These are phyloP conservation scores for Vanrija sp. DNA, from an alignment of 1,284 basidiomycete species.

Conservation along the genomic window DNA sequence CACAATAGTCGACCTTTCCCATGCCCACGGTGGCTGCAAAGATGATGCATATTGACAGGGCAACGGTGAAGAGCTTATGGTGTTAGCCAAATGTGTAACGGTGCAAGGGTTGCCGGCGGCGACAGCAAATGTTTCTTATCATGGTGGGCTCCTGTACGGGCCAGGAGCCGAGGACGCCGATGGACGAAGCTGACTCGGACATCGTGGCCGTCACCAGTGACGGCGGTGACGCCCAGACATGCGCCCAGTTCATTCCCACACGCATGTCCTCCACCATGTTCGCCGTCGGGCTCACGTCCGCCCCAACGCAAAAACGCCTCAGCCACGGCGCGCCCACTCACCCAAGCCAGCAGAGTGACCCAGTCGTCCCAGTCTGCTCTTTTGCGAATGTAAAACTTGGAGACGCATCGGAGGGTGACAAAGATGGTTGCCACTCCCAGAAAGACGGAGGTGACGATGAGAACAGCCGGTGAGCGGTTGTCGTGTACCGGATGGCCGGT, in stretches of 20 bases:
- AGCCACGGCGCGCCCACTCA: conserved; percentile 18
- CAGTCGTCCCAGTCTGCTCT: conserved; percentile 38
- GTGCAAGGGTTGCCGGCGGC: too few species aligned
- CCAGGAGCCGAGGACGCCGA: too few species aligned
- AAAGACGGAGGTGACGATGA: conserved; percentile 35
- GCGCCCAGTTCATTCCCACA: too few species aligned
- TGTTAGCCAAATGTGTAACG: background rate
- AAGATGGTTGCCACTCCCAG: conserved; percentile 40
- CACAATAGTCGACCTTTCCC: conserved; percentile 35
- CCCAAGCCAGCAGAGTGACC: conserved; percentile 43
- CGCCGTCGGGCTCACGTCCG: too few species aligned
- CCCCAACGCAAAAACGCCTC: background rate
- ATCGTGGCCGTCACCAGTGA: background rate
- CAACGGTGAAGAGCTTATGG: conserved; percentile 31
- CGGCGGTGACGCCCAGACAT: background rate
- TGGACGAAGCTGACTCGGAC: background rate
- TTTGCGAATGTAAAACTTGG: conserved; percentile 43
- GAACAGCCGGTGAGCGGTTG: conserved; percentile 33
- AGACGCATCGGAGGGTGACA: conserved; percentile 32
- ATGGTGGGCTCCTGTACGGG: too few species aligned
- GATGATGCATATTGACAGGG: conserved; percentile 32
- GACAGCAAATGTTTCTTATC: too few species aligned
- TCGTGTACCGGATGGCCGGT: background rate
- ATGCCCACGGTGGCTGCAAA: conserved; percentile 35
- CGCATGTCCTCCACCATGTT: too few species aligned